Conservation (phyloP, 2,329 filamentous ascomycete species). For the Magnaporthiopsis poae region DNA sequence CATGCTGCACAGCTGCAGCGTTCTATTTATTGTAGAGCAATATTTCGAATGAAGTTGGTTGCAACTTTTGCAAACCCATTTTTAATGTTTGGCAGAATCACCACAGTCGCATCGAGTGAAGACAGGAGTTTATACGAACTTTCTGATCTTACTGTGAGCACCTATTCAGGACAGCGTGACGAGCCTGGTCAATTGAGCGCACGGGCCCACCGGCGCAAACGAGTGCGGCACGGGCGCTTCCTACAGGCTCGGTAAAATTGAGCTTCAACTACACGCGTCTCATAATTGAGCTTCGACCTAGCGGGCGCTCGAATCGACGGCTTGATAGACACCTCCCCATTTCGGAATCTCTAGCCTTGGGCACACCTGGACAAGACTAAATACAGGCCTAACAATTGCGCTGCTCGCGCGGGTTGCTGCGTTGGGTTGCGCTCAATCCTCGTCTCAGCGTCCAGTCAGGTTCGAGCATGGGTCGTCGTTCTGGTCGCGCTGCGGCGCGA, state of each 20-base stretch:
- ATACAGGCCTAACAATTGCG: not conserved
- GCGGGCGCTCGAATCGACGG: not conserved
- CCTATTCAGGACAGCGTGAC: not conserved
- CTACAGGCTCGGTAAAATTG: not conserved
- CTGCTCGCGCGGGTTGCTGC: not conserved
- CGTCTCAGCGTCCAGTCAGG: not conserved
- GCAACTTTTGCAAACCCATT: too few relatives aligned
- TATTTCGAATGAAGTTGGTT: too few relatives aligned
- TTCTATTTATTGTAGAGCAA: too few relatives aligned
- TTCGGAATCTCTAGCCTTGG: not conserved
- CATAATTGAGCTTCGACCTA: not conserved
- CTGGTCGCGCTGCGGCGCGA: slow-evolving; percentile 34
- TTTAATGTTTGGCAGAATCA: too few relatives aligned
- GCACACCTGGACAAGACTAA: not conserved
- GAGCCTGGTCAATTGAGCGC: not conserved
- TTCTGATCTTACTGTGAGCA: too few relatives aligned
- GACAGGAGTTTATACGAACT: too few relatives aligned
- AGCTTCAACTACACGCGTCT: not conserved
- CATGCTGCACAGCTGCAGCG: not conserved
- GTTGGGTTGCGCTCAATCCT: not conserved
- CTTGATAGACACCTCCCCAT: not conserved
- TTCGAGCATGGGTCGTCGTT: slow-evolving; percentile 25
- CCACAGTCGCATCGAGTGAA: too few relatives aligned
- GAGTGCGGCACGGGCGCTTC: not conserved
- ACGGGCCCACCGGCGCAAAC: not conserved